Base-by-base conservation (phyloP, 2,329 filamentous ascomycete species). In the Fusarium sp. region DNA sequence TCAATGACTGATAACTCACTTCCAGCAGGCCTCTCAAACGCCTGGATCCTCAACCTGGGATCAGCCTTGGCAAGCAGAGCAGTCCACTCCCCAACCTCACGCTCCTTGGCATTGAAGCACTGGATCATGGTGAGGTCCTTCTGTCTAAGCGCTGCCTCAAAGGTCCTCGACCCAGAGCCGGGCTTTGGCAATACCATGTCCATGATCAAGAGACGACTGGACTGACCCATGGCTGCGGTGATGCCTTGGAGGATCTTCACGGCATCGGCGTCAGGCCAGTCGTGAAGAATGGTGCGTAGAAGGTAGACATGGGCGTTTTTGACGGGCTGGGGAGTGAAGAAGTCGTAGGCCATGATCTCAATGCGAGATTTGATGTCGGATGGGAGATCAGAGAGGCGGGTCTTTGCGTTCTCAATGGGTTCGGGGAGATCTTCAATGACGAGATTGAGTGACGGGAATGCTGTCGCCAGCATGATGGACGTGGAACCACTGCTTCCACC, bases 221-320 rank as follows among this genome's bases (percentile, higher is more conserved):
- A 40, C 0, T 50, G 58, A 1, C 37, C 45, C 68, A 71, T 65
- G 1, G 64, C 68, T 1, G 52, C 40, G 5, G 71, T 58, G 0
- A 75, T 54, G 7, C 53, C 42, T n/a, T 60, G 56, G 4, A 81
- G 62, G 14, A 81, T 81, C 30, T 66, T 64, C 33, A 79, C 49
- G 6, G 78, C 79, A 41, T 79, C 78, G 1, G 77, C 74, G n/a
- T 81, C 78, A 1, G 79, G 78, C 80, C 79, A 81, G 64, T 81
- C 79, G 37, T 81, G 80, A 0, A 80, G 54, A 18, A 80, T 74
- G 11, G 75, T 77, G 17, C 78, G 77, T 4, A 81, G 37, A 17
- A 75, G 77, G 42, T 81, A 80, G 2, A 80, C 70, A n/a, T 80
- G 74, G 6, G 79, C 75, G 8, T 55, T 61, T 11, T 71, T 64